A percentile compares a stretch with the other conserved stretches of the same genome.
These are phyloP conservation scores for Eucalyptus virginea DNA, from an alignment of 345 rosid genomes.

Conservation along the genomic window DNA sequence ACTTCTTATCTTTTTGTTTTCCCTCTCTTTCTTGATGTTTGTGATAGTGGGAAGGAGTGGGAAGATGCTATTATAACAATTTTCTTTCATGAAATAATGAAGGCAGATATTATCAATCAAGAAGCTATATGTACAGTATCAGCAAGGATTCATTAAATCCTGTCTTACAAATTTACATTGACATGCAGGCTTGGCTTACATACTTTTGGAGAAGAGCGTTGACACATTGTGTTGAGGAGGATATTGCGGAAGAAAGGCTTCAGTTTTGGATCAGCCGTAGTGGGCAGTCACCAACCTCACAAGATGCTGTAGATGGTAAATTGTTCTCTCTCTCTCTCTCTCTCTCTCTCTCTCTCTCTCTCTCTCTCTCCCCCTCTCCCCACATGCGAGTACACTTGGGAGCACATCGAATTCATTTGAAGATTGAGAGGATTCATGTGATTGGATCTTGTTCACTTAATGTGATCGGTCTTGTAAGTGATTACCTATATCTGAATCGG, in stretches of 20 bases:
- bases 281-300: conserved; percentile 25
- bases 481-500: not conserved
- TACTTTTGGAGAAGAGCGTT: conserved; percentile 47
- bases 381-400: not conserved
- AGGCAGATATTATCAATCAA: not conserved
- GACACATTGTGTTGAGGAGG: conserved; percentile 33
- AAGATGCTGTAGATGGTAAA: conserved; percentile 43
- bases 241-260: conserved; percentile 38
- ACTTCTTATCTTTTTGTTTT: not conserved
- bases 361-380: not conserved
- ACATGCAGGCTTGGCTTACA: conserved; percentile 36
- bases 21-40: not conserved
- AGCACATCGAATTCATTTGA: not conserved
- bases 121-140: not conserved
- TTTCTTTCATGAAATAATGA: not conserved
- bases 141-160: not conserved
- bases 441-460: not conserved
- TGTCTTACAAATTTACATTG: not conserved
- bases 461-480: not conserved
- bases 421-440: not conserved
- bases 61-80: not conserved
- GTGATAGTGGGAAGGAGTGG: not conserved
- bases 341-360: not conserved
- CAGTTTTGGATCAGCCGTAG: conserved; percentile 31
- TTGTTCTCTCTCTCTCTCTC: not conserved